Evolutionary conservation across 148 eudicot genomes (phyloP), one percentile per base, ranked within the genome.

Genomic region (Persicaria tinctoria): DNA sequence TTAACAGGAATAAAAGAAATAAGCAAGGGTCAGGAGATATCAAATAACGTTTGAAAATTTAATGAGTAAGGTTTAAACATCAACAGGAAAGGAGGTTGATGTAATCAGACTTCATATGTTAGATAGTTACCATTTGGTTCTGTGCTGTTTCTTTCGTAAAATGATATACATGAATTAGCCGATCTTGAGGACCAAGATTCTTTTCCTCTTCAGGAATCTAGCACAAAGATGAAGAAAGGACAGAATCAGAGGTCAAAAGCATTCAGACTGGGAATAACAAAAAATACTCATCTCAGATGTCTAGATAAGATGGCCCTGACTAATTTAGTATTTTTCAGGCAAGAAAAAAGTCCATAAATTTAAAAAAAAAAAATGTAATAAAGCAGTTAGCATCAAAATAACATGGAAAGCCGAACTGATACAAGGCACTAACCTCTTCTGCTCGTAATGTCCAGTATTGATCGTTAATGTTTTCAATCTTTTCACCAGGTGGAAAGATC

Each of bases 131-230:
- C 85, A 82, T 80, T 82, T 93, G 96, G 68, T 91, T 93, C 80
- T 89, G 98, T 55, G 92, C 81, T 5, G 86, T 85, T 75, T 93
- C 98, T 78, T 91, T 90, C 6, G 86, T 85, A 55, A 93, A 91
- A 81, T 93, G 98, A 79, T 86, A 89, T 46, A 90, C 98, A 77
- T 93, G 96, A 81, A 91, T 89, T 68, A 91, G 79, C 72, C 92
- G 90, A 82, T 91, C 93, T 10, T 87, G 83, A 74, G 89, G 89
- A 60, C 88, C 92, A 74, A 90, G 86, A 76, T 89, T 86, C 84
- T 91, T 89, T 82, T 93, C 96, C 80, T 93, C 98, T 76, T 93
- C 96, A n/a, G 96, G 98, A 84, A 93, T 84, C 98, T 93, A 83
- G 68, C 81, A 76, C 17, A 55, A 79, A 46, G 6, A 13, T 8